Conservation (phyloP, 768 basidiomycete species). For the Hirschioporus abietinus region DNA sequence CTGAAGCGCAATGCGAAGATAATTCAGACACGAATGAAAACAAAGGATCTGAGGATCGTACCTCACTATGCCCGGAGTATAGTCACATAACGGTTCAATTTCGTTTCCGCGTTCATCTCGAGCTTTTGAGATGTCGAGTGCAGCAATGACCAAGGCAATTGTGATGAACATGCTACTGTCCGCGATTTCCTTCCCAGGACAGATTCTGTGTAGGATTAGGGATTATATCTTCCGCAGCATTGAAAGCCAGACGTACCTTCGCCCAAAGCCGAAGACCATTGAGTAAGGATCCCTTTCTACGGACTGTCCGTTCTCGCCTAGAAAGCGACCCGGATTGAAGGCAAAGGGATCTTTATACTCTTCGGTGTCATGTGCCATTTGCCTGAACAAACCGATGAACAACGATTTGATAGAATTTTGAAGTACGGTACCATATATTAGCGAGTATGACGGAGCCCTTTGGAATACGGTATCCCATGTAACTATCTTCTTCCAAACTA, state of each 20-base stretch:
- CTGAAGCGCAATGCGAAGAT: too few relatives aligned
- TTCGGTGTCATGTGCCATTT: constrained; percentile 27
- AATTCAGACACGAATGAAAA: too few relatives aligned
- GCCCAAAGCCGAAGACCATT: constrained; percentile 13
- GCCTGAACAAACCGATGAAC: constrained; percentile 16
- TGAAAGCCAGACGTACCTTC: constrained; percentile 9
- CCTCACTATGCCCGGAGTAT: not conserved
- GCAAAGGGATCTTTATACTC: constrained; percentile 27
- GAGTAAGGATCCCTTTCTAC: constrained; percentile 4
- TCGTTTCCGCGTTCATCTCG: constrained; percentile 7
- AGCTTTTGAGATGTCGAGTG: constrained; percentile 14
- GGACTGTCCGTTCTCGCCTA: not conserved
- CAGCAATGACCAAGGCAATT: constrained; percentile 14
- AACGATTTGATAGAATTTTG: not conserved
- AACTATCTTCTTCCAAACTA: constrained; percentile 25
- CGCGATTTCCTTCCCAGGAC: constrained; percentile 16
- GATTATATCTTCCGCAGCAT: not conserved
- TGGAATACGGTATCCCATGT: constrained; percentile 28
- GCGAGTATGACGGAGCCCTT: constrained; percentile 28
- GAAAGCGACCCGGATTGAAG: constrained; percentile 19
- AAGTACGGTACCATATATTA: constrained; percentile 26
- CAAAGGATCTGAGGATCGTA: not conserved
- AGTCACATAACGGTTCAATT: not conserved
- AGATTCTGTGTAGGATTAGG: constrained; percentile 9
- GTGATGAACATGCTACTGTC: constrained; percentile 12